Evolutionary conservation across 177 flowering plant genomes (phyloP).

Genomic region (Vitis hybrid): DNA sequence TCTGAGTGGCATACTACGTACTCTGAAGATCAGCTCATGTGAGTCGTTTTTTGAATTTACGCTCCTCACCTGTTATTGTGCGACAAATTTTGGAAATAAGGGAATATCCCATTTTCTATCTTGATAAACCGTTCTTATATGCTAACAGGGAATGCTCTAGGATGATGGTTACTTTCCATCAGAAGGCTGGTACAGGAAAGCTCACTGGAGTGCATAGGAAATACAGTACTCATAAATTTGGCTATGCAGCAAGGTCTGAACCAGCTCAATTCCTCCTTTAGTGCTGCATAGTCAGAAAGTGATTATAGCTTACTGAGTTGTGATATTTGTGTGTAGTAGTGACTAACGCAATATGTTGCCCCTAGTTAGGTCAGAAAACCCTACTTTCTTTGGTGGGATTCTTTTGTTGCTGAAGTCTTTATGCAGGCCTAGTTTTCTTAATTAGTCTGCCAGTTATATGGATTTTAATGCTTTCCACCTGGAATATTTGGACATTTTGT

Average conservation of each 20-base stretch:
- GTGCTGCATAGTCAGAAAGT: no score
- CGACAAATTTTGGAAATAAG: background rate
- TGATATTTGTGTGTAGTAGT: no score
- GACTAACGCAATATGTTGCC: no score
- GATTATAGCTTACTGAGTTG: no score
- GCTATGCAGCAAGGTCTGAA: constrained; percentile 43
- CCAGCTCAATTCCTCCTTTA: constrained; percentile 60
- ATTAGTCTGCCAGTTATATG: no score
- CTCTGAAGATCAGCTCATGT: constrained; percentile 56
- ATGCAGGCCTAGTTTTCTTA: no score
- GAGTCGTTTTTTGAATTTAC: constrained; percentile 22
- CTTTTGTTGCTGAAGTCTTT: no score
- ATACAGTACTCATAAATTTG: constrained; percentile 58
- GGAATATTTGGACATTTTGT: no score
- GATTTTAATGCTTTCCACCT: no score
- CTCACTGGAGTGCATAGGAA: constrained; percentile 66
- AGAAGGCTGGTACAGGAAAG: constrained; percentile 57
- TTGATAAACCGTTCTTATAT: background rate
- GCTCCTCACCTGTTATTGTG: no score
- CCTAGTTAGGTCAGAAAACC: no score
- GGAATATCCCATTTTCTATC: background rate
- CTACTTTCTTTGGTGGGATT: no score
- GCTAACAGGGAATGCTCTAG: constrained; percentile 63
- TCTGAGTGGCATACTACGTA: constrained; percentile 52
- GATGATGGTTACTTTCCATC: constrained; percentile 62